Conservation (phyloP, 2,329 filamentous ascomycete genomes). For the Penicillium crustosum region DNA sequence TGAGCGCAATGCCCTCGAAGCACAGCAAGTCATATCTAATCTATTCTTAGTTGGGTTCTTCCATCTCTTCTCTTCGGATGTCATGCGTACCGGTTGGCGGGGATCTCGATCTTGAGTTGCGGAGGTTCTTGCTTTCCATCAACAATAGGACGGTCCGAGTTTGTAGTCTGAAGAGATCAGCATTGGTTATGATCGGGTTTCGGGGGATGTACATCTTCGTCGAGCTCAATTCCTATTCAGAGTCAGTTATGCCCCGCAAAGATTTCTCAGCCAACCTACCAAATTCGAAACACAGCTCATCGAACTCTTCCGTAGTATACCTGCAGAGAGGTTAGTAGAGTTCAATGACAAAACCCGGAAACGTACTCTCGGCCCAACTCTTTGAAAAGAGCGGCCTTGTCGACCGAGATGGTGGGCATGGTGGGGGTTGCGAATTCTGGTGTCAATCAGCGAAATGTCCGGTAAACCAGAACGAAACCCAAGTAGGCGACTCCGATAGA, state of each 20-base stretch:
- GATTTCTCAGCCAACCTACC: conserved; percentile 50
- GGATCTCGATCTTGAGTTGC: conserved; percentile 97
- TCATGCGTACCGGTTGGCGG: conserved; percentile 76
- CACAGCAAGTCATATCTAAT: conserved; percentile 81
- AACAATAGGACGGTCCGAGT: conserved; percentile 69
- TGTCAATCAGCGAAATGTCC: conserved; percentile 4
- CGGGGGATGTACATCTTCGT: conserved; percentile 69
- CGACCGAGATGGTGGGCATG: conserved; percentile 96
- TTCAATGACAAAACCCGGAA: not conserved
- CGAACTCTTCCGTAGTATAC: conserved; percentile 91
- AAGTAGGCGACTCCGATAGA: conserved; percentile 1
- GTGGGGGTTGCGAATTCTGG: conserved; percentile 41
- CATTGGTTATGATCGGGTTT: conserved; percentile 21
- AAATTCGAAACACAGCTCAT: conserved; percentile 97
- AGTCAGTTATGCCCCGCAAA: conserved; percentile 34
- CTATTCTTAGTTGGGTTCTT: conserved; percentile 26
- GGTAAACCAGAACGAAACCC: not conserved
- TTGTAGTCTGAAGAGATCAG: conserved; percentile 58
- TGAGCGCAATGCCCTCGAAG: conserved; percentile 93
- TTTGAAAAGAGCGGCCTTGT: conserved; percentile 94
- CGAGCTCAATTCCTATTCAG: conserved; percentile 75
- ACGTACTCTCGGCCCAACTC: conserved; percentile 82
- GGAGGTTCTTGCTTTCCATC: conserved; percentile 81
- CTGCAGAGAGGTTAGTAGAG: conserved; percentile 43
- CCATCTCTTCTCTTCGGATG: not conserved